A percentile compares a stretch with the other conserved stretches of the same genome.
phyloP scores from a whole-genome alignment of 2,329 filamentous ascomycete species.

The Beauveria australis region DNA sequence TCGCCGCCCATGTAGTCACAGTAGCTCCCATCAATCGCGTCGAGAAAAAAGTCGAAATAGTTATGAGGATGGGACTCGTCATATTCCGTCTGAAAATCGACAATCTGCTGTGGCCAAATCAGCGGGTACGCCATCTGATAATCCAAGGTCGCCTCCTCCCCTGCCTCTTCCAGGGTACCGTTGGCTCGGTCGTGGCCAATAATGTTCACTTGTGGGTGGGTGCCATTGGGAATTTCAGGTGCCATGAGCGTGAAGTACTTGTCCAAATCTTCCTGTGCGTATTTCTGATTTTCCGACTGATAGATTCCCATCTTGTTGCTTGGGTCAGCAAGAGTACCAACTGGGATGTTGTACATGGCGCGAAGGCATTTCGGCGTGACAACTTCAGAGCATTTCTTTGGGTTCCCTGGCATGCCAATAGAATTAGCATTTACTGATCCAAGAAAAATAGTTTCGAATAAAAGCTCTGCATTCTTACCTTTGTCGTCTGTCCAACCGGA shows the following conservation, averaged over 20 bases:
- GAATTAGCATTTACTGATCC: neutral
- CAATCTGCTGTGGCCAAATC: constrained; percentile 42
- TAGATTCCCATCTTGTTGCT: constrained; percentile 35
- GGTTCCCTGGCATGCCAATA: neutral
- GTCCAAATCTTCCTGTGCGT: constrained; percentile 31
- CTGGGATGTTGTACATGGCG: constrained; percentile 34
- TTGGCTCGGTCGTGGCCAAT: constrained; percentile 19
- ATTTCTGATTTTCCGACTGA: constrained; percentile 31
- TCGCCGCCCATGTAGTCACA: constrained; percentile 42
- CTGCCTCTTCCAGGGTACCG: constrained; percentile 15
- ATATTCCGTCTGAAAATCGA: constrained; percentile 27
- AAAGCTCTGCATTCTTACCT: neutral
- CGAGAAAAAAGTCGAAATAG: constrained; percentile 28
- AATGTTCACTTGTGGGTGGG: constrained; percentile 26
- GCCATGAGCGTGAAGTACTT: constrained; percentile 26
- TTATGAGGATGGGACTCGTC: neutral
- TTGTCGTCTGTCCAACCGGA: neutral
- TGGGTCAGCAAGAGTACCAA: constrained; percentile 20
- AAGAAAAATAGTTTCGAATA: neutral
- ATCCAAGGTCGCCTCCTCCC: constrained; percentile 38
- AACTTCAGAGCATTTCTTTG: constrained; percentile 18
- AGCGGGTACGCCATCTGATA: constrained; percentile 39
- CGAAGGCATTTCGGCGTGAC: constrained; percentile 27
- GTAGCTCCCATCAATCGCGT: constrained; percentile 43
- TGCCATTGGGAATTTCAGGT: constrained; percentile 28